These are phyloP conservation scores for Citrus maxima DNA, from an alignment of 345 rosid species.

Conservation along the genomic window DNA sequence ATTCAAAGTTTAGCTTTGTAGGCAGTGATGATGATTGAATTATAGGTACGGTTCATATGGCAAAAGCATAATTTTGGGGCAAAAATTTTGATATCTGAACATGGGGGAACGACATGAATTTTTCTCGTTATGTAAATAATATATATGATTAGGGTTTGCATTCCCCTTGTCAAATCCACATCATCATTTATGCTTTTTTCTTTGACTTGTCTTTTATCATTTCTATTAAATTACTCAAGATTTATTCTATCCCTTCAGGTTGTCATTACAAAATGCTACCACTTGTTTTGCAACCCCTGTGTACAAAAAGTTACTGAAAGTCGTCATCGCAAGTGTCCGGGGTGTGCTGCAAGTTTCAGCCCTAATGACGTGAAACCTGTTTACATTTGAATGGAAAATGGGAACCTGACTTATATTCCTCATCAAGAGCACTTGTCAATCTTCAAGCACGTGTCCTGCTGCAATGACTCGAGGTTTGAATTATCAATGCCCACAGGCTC, in stretches of 20 bases:
- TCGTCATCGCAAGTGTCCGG: constrained; percentile 88
- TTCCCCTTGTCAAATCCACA: background rate
- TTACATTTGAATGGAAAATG: constrained; percentile 55
- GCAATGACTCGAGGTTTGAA: constrained; percentile 3
- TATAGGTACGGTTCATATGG: background rate
- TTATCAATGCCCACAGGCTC: constrained; percentile 19
- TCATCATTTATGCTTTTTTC: background rate
- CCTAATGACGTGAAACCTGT: constrained; percentile 90
- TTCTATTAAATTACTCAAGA: background rate
- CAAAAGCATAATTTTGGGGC: background rate
- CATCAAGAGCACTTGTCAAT: background rate
- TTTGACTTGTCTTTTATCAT: background rate
- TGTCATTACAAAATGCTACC: constrained; percentile 96
- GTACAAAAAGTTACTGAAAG: constrained; percentile 67
- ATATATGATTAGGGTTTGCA: background rate
- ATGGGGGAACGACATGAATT: background rate
- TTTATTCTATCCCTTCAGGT: constrained; percentile 42
- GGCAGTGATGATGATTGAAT: background rate
- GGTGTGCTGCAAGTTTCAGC: constrained; percentile 80
- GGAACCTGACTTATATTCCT: background rate
- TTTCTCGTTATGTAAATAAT: background rate
- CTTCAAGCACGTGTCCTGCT: background rate
- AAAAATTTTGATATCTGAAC: background rate
- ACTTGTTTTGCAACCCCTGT: constrained; percentile 86
- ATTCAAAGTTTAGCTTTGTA: background rate